A percentile compares a stretch with the other conserved stretches of the same genome.
Evolutionary conservation across 1,284 basidiomycete species (phyloP).

Genomic region (Austropuccinia psidii): DNA sequence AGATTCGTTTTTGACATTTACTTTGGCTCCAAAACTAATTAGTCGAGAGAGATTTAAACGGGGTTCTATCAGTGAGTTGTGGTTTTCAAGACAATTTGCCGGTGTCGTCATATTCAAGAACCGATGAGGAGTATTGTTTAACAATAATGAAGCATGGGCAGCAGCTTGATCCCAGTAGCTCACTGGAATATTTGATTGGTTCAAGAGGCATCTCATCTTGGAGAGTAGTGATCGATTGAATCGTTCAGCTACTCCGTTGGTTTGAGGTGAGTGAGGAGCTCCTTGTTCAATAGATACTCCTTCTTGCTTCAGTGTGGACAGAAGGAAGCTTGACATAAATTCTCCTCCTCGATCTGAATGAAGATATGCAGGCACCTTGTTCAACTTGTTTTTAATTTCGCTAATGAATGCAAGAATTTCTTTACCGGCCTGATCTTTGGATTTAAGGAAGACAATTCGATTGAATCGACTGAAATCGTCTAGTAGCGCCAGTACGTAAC

Average conservation of each 20-base stretch:
- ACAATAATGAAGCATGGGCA: neutral
- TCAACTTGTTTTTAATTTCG: neutral
- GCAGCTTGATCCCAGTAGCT: neutral
- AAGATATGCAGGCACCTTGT: neutral
- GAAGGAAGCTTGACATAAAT: neutral
- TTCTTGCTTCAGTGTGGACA: neutral
- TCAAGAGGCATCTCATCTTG: neutral
- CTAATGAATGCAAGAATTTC: neutral
- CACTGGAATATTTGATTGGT: neutral
- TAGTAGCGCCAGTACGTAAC: neutral
- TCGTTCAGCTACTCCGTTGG: neutral
- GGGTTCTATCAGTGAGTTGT: neutral
- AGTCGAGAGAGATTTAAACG: neutral
- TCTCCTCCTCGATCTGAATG: neutral
- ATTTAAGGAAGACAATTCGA: neutral
- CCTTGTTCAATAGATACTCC: neutral
- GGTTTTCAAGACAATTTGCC: neutral
- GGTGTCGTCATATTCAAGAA: neutral
- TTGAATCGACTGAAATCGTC: conserved; percentile 7
- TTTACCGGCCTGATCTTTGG: neutral
- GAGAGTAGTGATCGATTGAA: neutral
- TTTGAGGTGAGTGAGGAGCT: neutral
- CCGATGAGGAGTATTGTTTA: neutral
- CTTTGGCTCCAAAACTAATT: neutral
- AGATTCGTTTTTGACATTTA: neutral